A percentile compares a stretch with the other conserved stretches of the same genome.
Evolutionary conservation across 257 asterid species (phyloP).

Genomic region (Oldenlandia corymbosa): DNA sequence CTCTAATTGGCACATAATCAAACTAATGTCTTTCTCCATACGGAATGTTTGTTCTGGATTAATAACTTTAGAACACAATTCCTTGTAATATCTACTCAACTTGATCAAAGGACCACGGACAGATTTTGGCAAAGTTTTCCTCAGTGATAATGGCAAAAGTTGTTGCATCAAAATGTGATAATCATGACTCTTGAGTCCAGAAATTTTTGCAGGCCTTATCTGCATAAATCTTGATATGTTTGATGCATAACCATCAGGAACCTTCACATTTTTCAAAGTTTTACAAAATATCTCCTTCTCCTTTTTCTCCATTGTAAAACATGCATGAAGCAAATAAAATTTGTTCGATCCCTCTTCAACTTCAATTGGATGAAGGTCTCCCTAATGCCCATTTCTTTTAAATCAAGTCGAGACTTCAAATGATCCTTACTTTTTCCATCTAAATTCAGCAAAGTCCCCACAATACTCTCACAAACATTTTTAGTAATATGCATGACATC

Average conservation of each 20-base stretch:
- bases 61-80: slow-evolving; percentile 4
- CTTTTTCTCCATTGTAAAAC: background rate
- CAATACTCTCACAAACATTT: background rate
- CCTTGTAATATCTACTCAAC: slow-evolving; percentile 3
- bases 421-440: background rate
- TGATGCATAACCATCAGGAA: slow-evolving; percentile 7
- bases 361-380: slow-evolving; percentile 6
- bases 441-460: background rate
- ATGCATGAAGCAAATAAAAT: too few species aligned
- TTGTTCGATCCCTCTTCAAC: too few species aligned
- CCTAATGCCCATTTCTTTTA: slow-evolving; percentile 1
- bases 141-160: slow-evolving; percentile 1
- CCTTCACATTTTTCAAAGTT: slow-evolving; percentile 1
- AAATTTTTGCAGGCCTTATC: background rate
- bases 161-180: slow-evolving; percentile 9
- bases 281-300: background rate
- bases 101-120: background rate
- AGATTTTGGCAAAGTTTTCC: background rate
- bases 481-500: background rate
- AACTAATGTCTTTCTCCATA: slow-evolving; percentile 1
- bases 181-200: slow-evolving; percentile 8
- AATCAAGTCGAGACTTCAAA: background rate
- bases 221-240: background rate
- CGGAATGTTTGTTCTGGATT: background rate
- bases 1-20: background rate